Evolutionary conservation across 1,139 yeast genomes (phyloP), one percentile per base, ranked within the genome.

Genomic region (Yamadazyma blattariae): DNA sequence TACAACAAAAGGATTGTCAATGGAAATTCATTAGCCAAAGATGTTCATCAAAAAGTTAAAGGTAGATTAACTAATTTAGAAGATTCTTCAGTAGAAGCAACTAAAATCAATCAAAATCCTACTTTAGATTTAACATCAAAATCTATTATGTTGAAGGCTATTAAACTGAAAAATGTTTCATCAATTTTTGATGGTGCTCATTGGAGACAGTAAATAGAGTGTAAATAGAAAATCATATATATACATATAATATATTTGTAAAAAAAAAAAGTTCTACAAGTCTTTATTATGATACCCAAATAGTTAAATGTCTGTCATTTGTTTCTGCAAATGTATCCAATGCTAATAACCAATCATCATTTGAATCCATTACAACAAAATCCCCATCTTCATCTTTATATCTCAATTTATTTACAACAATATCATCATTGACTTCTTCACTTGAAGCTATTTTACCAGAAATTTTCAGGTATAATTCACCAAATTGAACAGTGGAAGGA

Each of bases 321-420:
- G 65, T 47, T 37, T 74, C 79, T 19, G 68, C 71, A 26, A 74
- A 56, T 74, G 73, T 71, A 42, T 74, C 80, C 36, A 71, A 60
- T 3, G 80, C 81, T 42, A 77, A 65, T 19, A 52, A 51, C 82
- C 82, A 77, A 56, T 92, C 76, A 38, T 90, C 97, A 45, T 84
- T 86, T 28, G 90, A 79, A 50, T 82, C 88, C 64, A 92, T 79
- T 35, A 86, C 81, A 32, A 92, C 95, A 57, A 79, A 84, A 57
- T 92, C 98, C 14, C 95, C 97, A 56, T 92, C 98, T 59, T 92
- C 98, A 60, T 92, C 98, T 56, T 81, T 82, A 54, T 89, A 92
- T 57, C 83, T 83, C 43, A 92, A 70, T 51, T 82, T 75, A 42
- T 57, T 64, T 27, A 67, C 70, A 37, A 59, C 47, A 11, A 64